phyloP scores from a whole-genome alignment of 2,329 filamentous ascomycete species.

The Paecilomyces formosus region DNA sequence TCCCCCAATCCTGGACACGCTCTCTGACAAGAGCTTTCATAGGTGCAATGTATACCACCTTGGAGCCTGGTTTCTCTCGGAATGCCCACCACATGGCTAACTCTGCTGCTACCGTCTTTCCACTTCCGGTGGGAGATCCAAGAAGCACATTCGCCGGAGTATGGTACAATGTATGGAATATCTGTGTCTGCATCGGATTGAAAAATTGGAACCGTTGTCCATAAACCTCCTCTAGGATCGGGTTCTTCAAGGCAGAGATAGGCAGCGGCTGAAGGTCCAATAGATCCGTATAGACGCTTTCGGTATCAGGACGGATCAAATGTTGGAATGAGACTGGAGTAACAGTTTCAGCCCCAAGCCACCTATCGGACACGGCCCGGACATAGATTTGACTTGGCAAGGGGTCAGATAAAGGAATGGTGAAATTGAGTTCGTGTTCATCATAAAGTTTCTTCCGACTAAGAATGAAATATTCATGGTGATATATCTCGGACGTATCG shows the following conservation, averaged over 20 bases:
- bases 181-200: conserved; percentile 98
- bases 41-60: conserved; percentile 97
- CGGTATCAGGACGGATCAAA: conserved; percentile 91
- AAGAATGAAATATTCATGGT: conserved; percentile 94
- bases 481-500: conserved; percentile 94
- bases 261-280: conserved; percentile 86
- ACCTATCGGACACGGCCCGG: conserved; percentile 85
- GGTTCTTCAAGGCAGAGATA: conserved; percentile 79
- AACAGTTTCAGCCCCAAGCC: conserved; percentile 94
- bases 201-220: conserved; percentile 86
- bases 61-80: conserved; percentile 84
- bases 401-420: conserved; percentile 88
- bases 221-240: conserved; percentile 80
- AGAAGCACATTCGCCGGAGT: conserved; percentile 86
- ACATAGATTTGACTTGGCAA: conserved; percentile 95
- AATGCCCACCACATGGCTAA: conserved; percentile 99
- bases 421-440: conserved; percentile 97
- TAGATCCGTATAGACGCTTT: conserved; percentile 93
- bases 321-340: conserved; percentile 96
- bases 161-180: conserved; percentile 94
- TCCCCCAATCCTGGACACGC: conserved; percentile 89
- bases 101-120: conserved; percentile 93
- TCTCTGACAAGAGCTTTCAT: conserved; percentile 99
- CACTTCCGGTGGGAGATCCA: conserved; percentile 92
- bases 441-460: conserved; percentile 84